A percentile compares a stretch with the other conserved stretches of the same genome.
Evolutionary conservation across 1,284 basidiomycete genomes (phyloP).

Genomic region (Puccinia polysora): DNA sequence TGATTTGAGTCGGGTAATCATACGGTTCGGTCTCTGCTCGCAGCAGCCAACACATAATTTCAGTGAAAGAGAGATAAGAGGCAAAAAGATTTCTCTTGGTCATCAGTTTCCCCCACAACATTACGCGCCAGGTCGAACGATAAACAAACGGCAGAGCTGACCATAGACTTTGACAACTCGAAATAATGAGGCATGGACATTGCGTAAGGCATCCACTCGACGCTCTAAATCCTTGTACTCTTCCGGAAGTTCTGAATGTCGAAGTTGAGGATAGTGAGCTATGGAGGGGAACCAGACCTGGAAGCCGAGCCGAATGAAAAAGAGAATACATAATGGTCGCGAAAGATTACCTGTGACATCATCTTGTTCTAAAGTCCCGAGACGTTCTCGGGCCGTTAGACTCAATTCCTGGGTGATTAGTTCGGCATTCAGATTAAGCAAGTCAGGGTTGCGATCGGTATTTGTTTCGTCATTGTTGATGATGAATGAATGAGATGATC

Average conservation of each 20-base stretch:
- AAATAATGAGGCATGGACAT: conserved; percentile 68
- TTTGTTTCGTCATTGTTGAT: too few species aligned
- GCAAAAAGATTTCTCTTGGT: background rate
- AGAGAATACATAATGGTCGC: background rate
- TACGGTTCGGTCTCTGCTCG: conserved; percentile 73
- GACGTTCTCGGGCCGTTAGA: conserved; percentile 31
- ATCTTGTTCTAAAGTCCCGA: conserved; percentile 33
- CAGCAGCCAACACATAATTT: too few species aligned
- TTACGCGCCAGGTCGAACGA: conserved; percentile 12
- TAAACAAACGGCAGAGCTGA: conserved; percentile 9
- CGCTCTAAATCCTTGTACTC: conserved; percentile 95
- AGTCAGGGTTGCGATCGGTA: too few species aligned
- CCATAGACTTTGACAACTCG: conserved; percentile 57
- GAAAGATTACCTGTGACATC: conserved; percentile 32
- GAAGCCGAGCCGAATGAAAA: background rate
- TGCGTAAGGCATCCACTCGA: conserved; percentile 83
- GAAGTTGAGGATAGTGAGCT: background rate
- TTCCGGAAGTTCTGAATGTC: conserved; percentile 54
- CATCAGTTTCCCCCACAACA: conserved; percentile 54
- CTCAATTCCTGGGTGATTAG: conserved; percentile 19
- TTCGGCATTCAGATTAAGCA: background rate
- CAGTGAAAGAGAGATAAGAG: too few species aligned
- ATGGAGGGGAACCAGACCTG: background rate
- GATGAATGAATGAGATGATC: too few species aligned
- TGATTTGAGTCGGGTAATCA: conserved; percentile 67